Percentiles rank a stretch among this genome's conserved stretches.
These are phyloP conservation scores for Chiua sp. DNA, from an alignment of 1,284 basidiomycete genomes.

Conservation along the genomic window DNA sequence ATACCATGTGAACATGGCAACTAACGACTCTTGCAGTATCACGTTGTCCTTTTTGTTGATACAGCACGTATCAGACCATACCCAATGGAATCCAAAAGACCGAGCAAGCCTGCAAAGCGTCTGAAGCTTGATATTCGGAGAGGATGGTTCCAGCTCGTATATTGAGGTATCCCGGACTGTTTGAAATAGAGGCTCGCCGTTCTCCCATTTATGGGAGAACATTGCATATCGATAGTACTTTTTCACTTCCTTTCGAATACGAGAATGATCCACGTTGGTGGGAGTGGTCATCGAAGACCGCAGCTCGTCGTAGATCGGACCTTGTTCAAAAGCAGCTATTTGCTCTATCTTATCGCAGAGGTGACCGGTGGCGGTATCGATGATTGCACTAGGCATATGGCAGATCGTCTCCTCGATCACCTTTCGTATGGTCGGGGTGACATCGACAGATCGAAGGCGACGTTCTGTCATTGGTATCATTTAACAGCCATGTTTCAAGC, in stretches of 20 bases:
- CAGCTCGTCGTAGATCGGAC: not conserved
- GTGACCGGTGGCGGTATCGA: not conserved
- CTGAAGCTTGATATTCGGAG: not conserved
- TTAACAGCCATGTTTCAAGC: no score
- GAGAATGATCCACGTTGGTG: not conserved
- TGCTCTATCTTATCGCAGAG: not conserved
- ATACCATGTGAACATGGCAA: not conserved
- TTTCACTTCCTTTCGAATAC: not conserved
- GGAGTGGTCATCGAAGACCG: slow-evolving; percentile 3
- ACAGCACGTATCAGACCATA: not conserved
- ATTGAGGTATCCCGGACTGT: not conserved
- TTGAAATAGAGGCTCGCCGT: not conserved
- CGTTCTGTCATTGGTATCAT: not conserved
- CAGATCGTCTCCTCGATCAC: not conserved
- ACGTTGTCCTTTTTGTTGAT: not conserved
- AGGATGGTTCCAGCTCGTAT: not conserved
- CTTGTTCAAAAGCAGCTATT: not conserved
- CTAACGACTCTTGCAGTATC: not conserved
- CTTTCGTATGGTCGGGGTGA: not conserved
- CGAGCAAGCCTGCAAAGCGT: not conserved
- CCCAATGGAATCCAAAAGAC: not conserved
- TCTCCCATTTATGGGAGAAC: not conserved
- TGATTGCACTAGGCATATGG: not conserved
- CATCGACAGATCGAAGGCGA: not conserved
- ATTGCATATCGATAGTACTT: not conserved